Evolutionary conservation across 1,284 basidiomycete species (phyloP), one percentile per base, ranked within the genome.

Genomic region (Ceratobasidium sp.): DNA sequence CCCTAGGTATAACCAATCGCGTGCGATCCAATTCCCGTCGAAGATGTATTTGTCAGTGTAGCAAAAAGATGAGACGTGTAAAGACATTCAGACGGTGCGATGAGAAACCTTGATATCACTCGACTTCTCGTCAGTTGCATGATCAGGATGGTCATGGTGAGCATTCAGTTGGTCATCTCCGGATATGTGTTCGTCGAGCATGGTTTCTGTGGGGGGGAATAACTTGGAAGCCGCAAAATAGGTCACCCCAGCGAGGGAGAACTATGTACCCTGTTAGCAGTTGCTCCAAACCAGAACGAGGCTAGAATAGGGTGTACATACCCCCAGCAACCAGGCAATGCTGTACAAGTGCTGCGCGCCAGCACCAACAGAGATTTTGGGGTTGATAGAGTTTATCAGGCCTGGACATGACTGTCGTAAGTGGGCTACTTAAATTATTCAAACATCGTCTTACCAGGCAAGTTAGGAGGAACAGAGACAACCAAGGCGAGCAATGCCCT

Each of bases 321-420:
- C 92, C 46, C 92, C 92, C 77, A 90, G 92, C 10, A 93, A 80
- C 90, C 91, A 94, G 5, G 90, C 90, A 79, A 94, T 87, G 81
- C 92, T 88, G 81, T 90, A 93, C 12, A 93, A 81, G 79, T 87
- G 87, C 2, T 83, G 82, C 1, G 86, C 87, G 33, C 88, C 86
- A 91, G 18, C 23, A 16, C 78, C 78, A 27, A 92, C 88, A 0
- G 84, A 76, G 80, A 93, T 88, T 23, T 84, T 86, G 1, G 89
- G 81, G 81, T 91, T 91, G 83, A 94, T 92, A 78, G 88, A 89
- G 79, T 89, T 87, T 77, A 92, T 88, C 64, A 94, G 86, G 0
- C 92, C 71, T 74, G 41, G 27, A 55, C 33, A 23, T 16, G 18
- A 65, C 27, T 23, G n/a, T 23, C 10, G n/a, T n/a, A 23, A 74